Evolutionary conservation across 305 asterid species (phyloP), one percentile per base, ranked within the genome.

Genomic region (Fraxinus sp.): DNA sequence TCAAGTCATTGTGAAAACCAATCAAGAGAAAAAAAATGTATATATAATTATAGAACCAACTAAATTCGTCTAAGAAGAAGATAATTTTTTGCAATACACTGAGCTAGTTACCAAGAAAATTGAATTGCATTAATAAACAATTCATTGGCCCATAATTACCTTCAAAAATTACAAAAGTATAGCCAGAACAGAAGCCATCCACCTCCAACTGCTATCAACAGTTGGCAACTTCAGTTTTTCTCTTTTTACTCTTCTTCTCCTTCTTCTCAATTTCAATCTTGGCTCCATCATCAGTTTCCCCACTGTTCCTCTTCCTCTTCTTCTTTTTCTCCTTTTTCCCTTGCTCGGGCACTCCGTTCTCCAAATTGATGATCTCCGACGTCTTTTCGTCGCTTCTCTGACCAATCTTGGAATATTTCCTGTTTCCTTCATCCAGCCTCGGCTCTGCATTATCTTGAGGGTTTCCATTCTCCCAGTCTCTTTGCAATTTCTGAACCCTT

Each of bases 221-320:
- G 41, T 11, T 39, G 11, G 71, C 35, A 64, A 77, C 80, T 81
- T 79, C 87, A 22, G 26, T 75, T 79, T 77, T 87, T 79, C 85
- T 83, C 83, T 49, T 84, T 74, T 87, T 91, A 73, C 75, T 84
- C 88, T 80, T 86, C 80, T 78, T 86, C 74, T 83, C 78, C 30
- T 81, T 74, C 59, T n/a, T 78, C 24, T 52, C 78, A 79, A 74
- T 81, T 3, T 81, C 78, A 13, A 32, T 33, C 36, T 49, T 30
- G 24, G 74, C 86, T 62, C 52, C 86, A 37, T 28, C 88, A 4
- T 78, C 83, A 70, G 18, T 41, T 75, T 41, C 24, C 76, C 77
- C 35, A 33, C 72, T 39, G 62, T 87, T 85, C 84, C 77, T 39
- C 70, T 87, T 87, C 84, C 77, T 79, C 79, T 66, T 79, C 83